Percentiles rank a stretch among this genome's conserved stretches.
phyloP scores from a whole-genome alignment of 75 land plant species.

The Ceratopteris richardii region DNA sequence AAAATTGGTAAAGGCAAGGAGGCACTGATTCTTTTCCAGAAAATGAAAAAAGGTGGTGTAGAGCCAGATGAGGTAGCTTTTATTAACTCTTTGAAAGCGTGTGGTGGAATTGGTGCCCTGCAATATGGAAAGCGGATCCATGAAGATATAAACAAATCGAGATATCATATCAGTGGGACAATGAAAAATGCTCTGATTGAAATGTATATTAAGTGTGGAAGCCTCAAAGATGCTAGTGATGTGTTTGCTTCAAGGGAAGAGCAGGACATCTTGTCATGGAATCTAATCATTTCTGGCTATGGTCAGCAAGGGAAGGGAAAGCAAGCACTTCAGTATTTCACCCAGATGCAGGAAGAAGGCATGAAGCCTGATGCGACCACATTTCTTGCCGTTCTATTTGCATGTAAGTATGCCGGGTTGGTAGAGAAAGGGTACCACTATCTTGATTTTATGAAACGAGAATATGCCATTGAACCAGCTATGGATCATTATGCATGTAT shows the following conservation, averaged over 20 bases:
- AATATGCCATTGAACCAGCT: constrained; percentile 26
- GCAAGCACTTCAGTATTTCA: constrained; percentile 24
- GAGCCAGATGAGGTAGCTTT: constrained; percentile 13
- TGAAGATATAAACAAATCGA: constrained; percentile 9
- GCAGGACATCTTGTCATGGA: constrained; percentile 49
- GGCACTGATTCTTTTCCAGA: constrained; percentile 12
- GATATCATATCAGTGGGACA: background rate
- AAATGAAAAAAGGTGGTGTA: constrained; percentile 13
- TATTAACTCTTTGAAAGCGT: constrained; percentile 6
- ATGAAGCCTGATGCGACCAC: constrained; percentile 31
- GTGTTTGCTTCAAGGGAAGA: constrained; percentile 33
- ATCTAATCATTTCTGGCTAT: constrained; percentile 45
- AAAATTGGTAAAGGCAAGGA: constrained; percentile 9
- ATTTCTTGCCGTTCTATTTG: constrained; percentile 29
- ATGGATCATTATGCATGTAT: constrained; percentile 46
- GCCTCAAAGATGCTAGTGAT: constrained; percentile 30
- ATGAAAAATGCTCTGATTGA: constrained; percentile 12
- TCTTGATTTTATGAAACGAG: constrained; percentile 25
- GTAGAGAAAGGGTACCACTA: constrained; percentile 30
- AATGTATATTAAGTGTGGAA: constrained; percentile 36
- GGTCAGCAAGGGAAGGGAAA: constrained; percentile 34
- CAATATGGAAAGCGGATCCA: constrained; percentile 12
- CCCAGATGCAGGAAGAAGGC: constrained; percentile 29
- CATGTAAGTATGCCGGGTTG: constrained; percentile 47
- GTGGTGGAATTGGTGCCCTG: constrained; percentile 10